Evolutionary conservation across 768 basidiomycete genomes (phyloP), one percentile per base, ranked within the genome.

Genomic region (Tylopilus intermedius): DNA sequence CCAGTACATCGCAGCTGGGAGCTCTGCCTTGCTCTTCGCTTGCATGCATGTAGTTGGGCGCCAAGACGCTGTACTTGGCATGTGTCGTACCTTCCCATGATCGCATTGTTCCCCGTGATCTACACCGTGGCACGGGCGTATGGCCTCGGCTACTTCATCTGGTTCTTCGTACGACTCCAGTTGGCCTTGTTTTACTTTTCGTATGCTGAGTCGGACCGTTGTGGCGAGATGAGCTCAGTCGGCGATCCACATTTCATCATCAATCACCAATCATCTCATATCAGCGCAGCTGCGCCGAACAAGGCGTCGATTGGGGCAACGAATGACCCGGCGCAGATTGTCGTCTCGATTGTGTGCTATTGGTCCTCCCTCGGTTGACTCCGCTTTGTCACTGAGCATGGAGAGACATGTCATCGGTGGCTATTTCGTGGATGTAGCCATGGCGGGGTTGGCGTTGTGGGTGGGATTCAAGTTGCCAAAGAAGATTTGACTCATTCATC

Each of bases 1-100:
- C 75, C 71, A n/a, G 84, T 90, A 2, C 22, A 65, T 83, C 45
- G 76, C 84, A 11, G 75, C 79, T 4, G 71, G 72, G 10, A 86
- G 83, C 61, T 89, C 88, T 63, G 81, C 79, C 5, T 69, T 82
- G 49, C 79, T 80, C 69, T 89, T 88, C 59, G 76, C 83, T 18
- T 67, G 62, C 32, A 67, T 84, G n/a, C 73, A 83, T 48, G 75
- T 68, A 69, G 5, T 79, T 75, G 50, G 88, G 88, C 3, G 76
- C 82, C 37, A 85, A 81, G 67, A 73, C 60, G 13, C 68, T 80
- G 4, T 88, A 82, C 61, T 64, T 79, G n/a, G 50, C 62, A 18
- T 78, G 82, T 27, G 11, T 68, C 76, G 26, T 75, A 72, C 39
- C 47, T 85, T 21, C 80, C 82, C 1, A 63, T 78, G 35, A 60